These are phyloP conservation scores for Solanum appendiculatum DNA, from an alignment of 257 asterid genomes.

Conservation along the genomic window DNA sequence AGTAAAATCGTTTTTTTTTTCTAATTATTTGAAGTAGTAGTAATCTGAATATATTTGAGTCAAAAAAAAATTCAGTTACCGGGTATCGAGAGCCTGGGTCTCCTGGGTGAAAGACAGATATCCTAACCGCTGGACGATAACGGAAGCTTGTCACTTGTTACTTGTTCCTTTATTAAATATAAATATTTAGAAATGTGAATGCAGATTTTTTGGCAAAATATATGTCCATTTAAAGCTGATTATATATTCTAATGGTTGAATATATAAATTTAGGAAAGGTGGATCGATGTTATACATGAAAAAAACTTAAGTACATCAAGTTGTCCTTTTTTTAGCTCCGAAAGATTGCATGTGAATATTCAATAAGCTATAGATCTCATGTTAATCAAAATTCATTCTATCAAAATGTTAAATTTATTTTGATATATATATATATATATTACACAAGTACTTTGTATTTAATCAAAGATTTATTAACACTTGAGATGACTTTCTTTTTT, in stretches of 20 bases:
- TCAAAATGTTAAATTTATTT: too few relatives aligned
- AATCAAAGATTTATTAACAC: neutral
- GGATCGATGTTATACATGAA: neutral
- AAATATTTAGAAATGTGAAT: too few relatives aligned
- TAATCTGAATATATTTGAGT: too few relatives aligned
- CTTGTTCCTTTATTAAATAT: neutral
- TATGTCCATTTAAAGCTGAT: neutral
- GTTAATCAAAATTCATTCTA: too few relatives aligned
- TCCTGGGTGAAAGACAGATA: conserved; percentile 95
- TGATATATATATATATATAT: too few relatives aligned
- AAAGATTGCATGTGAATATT: neutral
- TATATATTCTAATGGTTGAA: neutral
- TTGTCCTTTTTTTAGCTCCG: neutral
- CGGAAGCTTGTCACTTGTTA: conserved; percentile 4
- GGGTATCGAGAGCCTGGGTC: conserved; percentile 98
- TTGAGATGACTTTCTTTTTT: neutral
- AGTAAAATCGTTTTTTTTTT: neutral
- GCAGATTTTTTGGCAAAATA: neutral
- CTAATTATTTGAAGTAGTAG: too few relatives aligned
- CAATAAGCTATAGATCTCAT: neutral
- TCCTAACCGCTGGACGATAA: conserved; percentile 96
- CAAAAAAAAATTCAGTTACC: conserved; percentile 42
- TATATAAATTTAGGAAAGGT: neutral
- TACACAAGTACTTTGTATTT: neutral
- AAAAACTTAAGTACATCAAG: neutral